Percentiles rank a stretch among this genome's conserved stretches.
phyloP scores from a whole-genome alignment of 306 rosid species.

The Vigna trinervia region DNA sequence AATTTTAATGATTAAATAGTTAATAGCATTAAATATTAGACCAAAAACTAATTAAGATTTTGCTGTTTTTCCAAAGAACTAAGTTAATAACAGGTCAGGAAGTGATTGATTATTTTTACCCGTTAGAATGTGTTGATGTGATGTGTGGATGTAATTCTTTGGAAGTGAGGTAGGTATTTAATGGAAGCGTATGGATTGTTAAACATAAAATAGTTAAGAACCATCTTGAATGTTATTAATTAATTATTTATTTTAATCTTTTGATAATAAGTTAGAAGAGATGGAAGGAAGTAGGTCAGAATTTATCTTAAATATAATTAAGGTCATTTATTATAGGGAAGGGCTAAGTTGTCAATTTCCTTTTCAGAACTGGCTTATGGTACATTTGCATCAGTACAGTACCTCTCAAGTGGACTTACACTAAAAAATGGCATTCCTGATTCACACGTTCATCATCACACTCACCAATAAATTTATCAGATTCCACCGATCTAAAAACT shows the following conservation, averaged over 20 bases:
- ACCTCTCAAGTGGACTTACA: neutral
- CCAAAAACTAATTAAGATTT: too few species aligned
- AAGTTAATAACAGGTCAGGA: too few species aligned
- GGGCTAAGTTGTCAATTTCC: constrained; percentile 27
- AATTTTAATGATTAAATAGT: too few species aligned
- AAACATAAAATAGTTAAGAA: neutral
- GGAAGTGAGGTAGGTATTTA: neutral
- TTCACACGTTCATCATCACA: neutral
- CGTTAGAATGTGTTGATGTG: neutral
- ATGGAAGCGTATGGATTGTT: neutral
- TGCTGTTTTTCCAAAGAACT: too few species aligned
- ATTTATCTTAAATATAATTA: constrained; percentile 48
- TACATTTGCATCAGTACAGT: neutral
- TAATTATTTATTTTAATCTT: constrained; percentile 1
- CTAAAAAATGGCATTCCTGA: neutral
- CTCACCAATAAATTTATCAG: neutral
- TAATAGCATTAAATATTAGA: too few species aligned
- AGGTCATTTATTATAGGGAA: constrained; percentile 48
- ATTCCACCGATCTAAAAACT: neutral
- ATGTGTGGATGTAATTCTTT: constrained; percentile 9
- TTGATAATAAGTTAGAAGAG: constrained; percentile 41
- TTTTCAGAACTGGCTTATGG: neutral
- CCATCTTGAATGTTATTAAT: neutral
- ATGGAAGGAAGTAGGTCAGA: constrained; percentile 55
- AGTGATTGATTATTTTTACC: too few species aligned